Conservation (phyloP, 208 protist species). For the Balamuthia mandrillaris region DNA sequence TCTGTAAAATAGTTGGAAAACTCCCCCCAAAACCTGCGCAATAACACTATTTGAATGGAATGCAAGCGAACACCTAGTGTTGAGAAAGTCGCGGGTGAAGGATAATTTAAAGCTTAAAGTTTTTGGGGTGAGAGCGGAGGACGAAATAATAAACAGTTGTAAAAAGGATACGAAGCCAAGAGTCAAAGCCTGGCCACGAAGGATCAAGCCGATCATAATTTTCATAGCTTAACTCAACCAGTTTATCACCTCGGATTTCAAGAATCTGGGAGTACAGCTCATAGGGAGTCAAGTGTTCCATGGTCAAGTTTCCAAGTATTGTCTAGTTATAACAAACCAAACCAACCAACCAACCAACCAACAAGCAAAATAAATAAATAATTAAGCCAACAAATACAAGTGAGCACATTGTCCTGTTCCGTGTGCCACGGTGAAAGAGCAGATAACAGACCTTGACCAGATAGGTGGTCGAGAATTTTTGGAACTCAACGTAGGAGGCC, state of each 20-base stretch:
- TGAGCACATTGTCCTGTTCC: no score
- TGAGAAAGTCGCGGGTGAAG: neutral
- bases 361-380: no score
- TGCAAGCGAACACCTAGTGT: slow-evolving; percentile 5
- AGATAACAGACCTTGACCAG: no score
- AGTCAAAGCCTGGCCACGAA: slow-evolving; percentile 27
- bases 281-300: slow-evolving; percentile 13
- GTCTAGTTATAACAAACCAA: no score
- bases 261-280: slow-evolving; percentile 12
- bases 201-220: neutral
- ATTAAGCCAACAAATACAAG: no score
- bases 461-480: no score
- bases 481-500: no score
- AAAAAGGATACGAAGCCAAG: slow-evolving; percentile 35
- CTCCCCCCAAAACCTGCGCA: slow-evolving; percentile 6
- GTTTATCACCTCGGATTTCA: slow-evolving; percentile 34
- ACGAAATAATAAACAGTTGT: no score
- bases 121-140: neutral
- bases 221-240: slow-evolving; percentile 26
- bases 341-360: no score
- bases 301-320: slow-evolving; percentile 21
- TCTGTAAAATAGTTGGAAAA: slow-evolving; percentile 28
- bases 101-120: neutral
- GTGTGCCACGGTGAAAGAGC: no score
- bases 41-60: neutral